Evolutionary conservation across 2,329 filamentous ascomycete genomes (phyloP).

Genomic region (Penicillium thymicola): DNA sequence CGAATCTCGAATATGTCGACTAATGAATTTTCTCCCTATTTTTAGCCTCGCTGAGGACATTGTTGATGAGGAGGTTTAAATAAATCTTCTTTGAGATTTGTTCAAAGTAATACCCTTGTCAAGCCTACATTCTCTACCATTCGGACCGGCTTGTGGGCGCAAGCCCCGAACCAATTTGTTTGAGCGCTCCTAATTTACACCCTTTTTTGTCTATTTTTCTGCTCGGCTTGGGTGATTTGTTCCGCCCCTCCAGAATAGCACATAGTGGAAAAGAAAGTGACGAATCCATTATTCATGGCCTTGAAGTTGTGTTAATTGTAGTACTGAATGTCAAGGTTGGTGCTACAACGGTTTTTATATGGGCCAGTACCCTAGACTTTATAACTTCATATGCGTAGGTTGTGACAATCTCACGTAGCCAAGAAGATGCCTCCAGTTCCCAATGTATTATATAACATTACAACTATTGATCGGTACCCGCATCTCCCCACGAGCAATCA

Average conservation of each 20-base stretch:
- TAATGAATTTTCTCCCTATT: background rate
- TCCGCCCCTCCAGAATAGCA: constrained; percentile 29
- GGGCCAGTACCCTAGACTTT: background rate
- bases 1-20: background rate
- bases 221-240: constrained; percentile 17
- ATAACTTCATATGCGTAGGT: background rate
- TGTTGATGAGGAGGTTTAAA: constrained; percentile 69
- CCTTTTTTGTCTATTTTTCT: constrained; percentile 36
- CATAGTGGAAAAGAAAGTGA: constrained; percentile 35
- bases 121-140: constrained; percentile 33
- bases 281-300: constrained; percentile 13
- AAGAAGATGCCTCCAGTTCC: background rate
- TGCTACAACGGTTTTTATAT: background rate
- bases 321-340: background rate
- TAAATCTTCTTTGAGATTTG: constrained; percentile 30
- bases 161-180: constrained; percentile 32
- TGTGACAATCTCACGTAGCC: background rate
- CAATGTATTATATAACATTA: background rate
- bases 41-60: constrained; percentile 67
- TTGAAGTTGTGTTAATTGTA: background rate
- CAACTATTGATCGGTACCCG: background rate
- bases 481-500: too few relatives aligned
- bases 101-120: constrained; percentile 39
- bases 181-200: constrained; percentile 36
- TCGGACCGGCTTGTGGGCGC: constrained; percentile 21